Evolutionary conservation across 768 basidiomycete genomes (phyloP), one percentile per base, ranked within the genome.

Genomic region (Leccinum longicurvipes): DNA sequence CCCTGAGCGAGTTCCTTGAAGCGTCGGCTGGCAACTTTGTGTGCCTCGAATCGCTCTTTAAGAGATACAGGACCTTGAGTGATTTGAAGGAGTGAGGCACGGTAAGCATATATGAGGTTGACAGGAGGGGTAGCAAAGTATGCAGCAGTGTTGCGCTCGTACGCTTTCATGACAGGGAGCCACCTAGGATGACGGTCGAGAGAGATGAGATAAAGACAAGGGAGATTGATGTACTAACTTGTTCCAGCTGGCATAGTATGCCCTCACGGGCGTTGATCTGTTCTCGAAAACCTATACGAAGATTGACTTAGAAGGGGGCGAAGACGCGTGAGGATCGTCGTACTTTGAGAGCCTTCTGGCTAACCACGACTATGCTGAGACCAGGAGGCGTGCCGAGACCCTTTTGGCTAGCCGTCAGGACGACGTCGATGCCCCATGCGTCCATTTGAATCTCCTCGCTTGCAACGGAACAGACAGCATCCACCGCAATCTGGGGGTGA

Each of bases 71-170:
- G 63, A 6, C 74, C 75, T 64, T 77, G 77, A 6, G 83, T 86
- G 72, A 99, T 92, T 58, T 81, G 77, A 24, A 72, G 71, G 50
- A 99, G 81, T 9, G 94, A 88, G n/a, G 84, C 80, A 65, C 88
- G 85, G 71, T 91, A 91, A 2, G 97, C 91, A 71, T 93, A 91
- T 66, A 98, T 84, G 62, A 99, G 83, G 74, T 97, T 96, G 56
- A 95, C 91, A 8, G 93, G 94, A 2, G 93, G 91, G 1, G 94
- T 98, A 8, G 95, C 96, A 72, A 98, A 98, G 78, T 98, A 98
- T 19, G 87, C 86, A 0, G 92, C 79, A 11, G 74, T 74, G 56
- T 91, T 91, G 55, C 74, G 73, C 75, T 98, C 94, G 70, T 98
- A 99, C 3, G 88, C 85, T 64, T 86, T 82, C 95, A 98, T 98